Base-by-base conservation (phyloP, 2,329 filamentous ascomycete species). In the Bipolaris cookei region DNA sequence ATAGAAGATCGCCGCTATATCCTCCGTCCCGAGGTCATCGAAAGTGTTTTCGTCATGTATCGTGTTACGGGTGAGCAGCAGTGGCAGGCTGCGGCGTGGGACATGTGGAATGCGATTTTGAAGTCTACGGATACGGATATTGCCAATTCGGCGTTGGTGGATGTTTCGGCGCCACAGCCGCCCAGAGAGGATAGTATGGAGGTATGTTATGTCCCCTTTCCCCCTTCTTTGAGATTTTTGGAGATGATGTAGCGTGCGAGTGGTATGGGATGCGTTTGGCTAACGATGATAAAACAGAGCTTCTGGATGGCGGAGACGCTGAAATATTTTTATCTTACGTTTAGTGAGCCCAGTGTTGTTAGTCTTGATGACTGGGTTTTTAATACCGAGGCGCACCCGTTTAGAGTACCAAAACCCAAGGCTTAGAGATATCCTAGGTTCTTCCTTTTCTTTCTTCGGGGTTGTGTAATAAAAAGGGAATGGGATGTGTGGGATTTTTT, bases 11-110 rank as follows among this genome's bases (percentile, higher is more conserved):
- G 75, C 8, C 71, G 79, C 6, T 83, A 83, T 53, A 76, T 81
- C 23, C 75, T 83, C 8, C 72, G 81, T 6, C 81, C 85, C 0
- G 85, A 87, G 69, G 84, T 84, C 2, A 85, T 87, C 42, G 85
- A 87, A 67, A 84, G 81, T n/a, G 80, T 87, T 3, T 87, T 87
- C 69, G 77, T 86, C 62, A 75, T 87, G 70, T 86, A 86, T 63
- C 81, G 85, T 18, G 82, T 85, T 42, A 86, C 84, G 0, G 85
- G 85, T 11, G 81, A 86, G 58, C 77, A 77, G 51, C 74, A 67
- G 55, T 76, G 78, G 59, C 76, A 79, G 48, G 79, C 80, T 4
- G 74, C 73, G 0, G 81, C 80, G 1, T 83, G 81, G 81, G 75
- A 79, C 6, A 83, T 83, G 80, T 83, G 80, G 68, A 74, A 71